Base-by-base conservation (phyloP, 495 filamentous ascomycete genomes). In the Aspergillus sclerotiicarbonarius region DNA sequence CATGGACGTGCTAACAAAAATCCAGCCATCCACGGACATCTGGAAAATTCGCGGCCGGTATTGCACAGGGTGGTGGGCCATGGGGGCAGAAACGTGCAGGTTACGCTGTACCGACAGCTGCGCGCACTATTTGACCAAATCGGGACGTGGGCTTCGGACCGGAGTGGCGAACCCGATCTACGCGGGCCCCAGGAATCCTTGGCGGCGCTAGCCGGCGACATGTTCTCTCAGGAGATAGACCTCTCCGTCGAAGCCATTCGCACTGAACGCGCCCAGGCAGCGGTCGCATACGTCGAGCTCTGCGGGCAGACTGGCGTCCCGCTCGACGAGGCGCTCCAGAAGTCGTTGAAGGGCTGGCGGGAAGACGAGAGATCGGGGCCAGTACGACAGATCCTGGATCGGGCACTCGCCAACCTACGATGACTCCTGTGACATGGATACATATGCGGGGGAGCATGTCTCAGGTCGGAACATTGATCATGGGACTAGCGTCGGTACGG, bases 71-170 rank as follows among this genome's bases (percentile, higher is more conserved):
- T 67, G 25, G 37, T 76, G 53, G 62, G 69, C 57, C 63, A 68
- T 32, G 73, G 76, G 18, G 74, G 65, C 20, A 67, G 74, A 64
- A 62, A 64, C 37, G 73, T 80, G 59, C 71, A 79, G 60, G 66
- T 71, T 53, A 72, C 72, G 37, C 67, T 74, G 25, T 81, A 78
- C 59, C 68, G 75, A 10, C 73, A 75, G 55, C 69, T 80, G 58
- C 71, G 70, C 61, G 59, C 52, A 55, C 61, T 79, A 6, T 77
- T 80, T 49, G 62, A 50, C 21, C 72, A 67, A 54, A 56, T 80
- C 53, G 61, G 66, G 57, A 58, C 58, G 53, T 70, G 71, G 71
- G 59, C 59, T 6, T 47, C 62, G 18, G 16, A 49, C 9, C 51
- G 53, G 16, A 37, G 56, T 49, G 48, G 57, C 37, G 53, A 60